A percentile compares a stretch with the other conserved stretches of the same genome.
These are phyloP conservation scores for Laburnicola sp. DNA, from an alignment of 2,329 filamentous ascomycete species.

Conservation along the genomic window DNA sequence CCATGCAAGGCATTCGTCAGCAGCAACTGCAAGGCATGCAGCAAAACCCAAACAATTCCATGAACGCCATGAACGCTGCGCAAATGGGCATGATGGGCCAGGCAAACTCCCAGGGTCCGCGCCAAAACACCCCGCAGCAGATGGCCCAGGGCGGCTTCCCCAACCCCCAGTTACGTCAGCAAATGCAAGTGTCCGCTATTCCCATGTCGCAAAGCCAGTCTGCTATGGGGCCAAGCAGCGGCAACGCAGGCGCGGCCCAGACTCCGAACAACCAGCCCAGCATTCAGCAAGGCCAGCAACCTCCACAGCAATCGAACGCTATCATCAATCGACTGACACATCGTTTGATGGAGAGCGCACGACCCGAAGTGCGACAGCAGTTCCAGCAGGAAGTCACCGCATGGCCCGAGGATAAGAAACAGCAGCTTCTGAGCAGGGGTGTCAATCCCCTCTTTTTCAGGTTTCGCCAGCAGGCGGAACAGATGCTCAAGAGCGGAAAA, in stretches of 20 bases:
- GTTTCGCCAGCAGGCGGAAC: conserved; percentile 54
- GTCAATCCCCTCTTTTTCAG: conserved; percentile 56
- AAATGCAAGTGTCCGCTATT: conserved; percentile 56
- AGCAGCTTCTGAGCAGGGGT: conserved; percentile 49
- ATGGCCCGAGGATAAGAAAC: conserved; percentile 52
- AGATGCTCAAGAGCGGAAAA: conserved; percentile 29
- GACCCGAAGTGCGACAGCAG: conserved; percentile 53
- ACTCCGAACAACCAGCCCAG: conserved; percentile 37
- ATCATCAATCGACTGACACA: conserved; percentile 52
- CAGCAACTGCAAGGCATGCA: conserved; percentile 34
- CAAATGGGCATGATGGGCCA: conserved; percentile 45
- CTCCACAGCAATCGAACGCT: conserved; percentile 27
- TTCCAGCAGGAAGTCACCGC: conserved; percentile 48
- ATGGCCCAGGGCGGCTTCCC: conserved; percentile 50
- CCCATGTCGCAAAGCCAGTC: conserved; percentile 42
- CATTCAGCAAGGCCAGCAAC: conserved; percentile 31
- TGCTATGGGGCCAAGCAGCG: conserved; percentile 38
- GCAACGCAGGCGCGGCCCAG: conserved; percentile 28
- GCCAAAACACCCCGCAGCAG: conserved; percentile 49
- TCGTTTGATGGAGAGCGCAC: conserved; percentile 52
- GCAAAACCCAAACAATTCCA: conserved; percentile 28
- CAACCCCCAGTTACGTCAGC: conserved; percentile 54
- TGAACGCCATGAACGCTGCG: conserved; percentile 35
- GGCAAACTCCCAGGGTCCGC: conserved; percentile 36
- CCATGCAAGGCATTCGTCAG: conserved; percentile 36